phyloP scores from a whole-genome alignment of 352 stramenopile genomes.

The Thraustotheca clavata region DNA sequence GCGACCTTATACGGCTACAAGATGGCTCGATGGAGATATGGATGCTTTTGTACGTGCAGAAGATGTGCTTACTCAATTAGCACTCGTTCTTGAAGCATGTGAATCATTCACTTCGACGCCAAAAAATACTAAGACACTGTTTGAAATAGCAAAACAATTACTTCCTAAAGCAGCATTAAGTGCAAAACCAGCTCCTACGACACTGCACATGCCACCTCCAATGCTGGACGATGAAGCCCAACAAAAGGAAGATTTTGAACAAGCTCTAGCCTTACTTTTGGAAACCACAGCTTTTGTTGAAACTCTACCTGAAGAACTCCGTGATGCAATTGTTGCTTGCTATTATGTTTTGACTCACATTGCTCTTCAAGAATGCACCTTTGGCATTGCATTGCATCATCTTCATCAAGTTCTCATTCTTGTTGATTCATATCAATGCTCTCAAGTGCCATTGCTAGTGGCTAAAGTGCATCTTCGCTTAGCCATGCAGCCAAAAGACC shows the following conservation, averaged over 20 bases:
- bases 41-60: not conserved
- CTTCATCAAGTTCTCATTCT: not conserved
- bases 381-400: not conserved
- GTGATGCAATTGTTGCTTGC: not conserved
- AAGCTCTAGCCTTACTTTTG: not conserved
- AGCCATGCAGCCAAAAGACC: not conserved
- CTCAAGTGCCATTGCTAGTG: constrained; percentile 10
- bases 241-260: constrained; percentile 20
- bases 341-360: constrained; percentile 16
- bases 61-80: not conserved
- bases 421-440: constrained; percentile 5
- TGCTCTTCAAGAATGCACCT: not conserved
- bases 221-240: constrained; percentile 18
- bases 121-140: constrained; percentile 4
- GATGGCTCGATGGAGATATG: not conserved
- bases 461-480: constrained; percentile 17
- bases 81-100: constrained; percentile 7
- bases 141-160: constrained; percentile 20
- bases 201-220: not conserved
- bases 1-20: not conserved
- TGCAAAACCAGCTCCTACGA: not conserved
- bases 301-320: not conserved
- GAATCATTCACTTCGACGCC: constrained; percentile 11
- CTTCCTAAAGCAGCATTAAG: not conserved
- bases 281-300: not conserved